Conservation (phyloP, 768 basidiomycete species). For the Suillus hirtellus region DNA sequence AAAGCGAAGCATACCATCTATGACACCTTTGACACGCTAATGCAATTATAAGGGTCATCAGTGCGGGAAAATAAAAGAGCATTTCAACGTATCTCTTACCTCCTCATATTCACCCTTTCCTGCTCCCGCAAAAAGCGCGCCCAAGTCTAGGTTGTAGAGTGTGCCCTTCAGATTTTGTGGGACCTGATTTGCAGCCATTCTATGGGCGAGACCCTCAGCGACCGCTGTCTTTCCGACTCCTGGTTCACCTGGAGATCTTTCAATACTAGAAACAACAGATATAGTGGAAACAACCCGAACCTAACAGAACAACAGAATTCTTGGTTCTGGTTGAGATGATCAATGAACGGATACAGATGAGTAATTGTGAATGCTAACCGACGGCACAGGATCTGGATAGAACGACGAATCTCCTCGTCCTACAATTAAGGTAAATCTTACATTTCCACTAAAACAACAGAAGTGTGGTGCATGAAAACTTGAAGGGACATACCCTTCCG, state of each 20-base stretch:
- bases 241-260: conserved; percentile 11
- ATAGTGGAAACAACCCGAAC: not conserved
- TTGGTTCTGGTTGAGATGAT: conserved; percentile 9
- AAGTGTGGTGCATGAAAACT: not conserved
- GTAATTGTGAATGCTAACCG: conserved; percentile 1
- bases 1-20: conserved; percentile 9
- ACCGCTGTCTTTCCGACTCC: conserved; percentile 15
- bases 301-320: conserved; percentile 14
- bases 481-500: conserved; percentile 9
- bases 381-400: conserved; percentile 14
- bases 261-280: not conserved
- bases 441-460: not conserved
- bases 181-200: conserved; percentile 13
- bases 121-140: conserved; percentile 13
- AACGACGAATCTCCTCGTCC: conserved; percentile 15
- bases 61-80: not conserved
- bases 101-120: conserved; percentile 16
- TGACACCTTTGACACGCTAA: conserved; percentile 15
- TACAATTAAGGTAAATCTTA: not conserved
- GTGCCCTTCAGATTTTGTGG: conserved; percentile 13
- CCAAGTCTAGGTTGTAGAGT: conserved; percentile 13
- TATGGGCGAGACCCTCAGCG: conserved; percentile 13
- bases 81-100: not conserved
- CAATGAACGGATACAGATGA: not conserved
- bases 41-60: not conserved